Evolutionary conservation across 768 basidiomycete genomes (phyloP), one percentile per base, ranked within the genome.

Genomic region (Fistulinella prunicolor): DNA sequence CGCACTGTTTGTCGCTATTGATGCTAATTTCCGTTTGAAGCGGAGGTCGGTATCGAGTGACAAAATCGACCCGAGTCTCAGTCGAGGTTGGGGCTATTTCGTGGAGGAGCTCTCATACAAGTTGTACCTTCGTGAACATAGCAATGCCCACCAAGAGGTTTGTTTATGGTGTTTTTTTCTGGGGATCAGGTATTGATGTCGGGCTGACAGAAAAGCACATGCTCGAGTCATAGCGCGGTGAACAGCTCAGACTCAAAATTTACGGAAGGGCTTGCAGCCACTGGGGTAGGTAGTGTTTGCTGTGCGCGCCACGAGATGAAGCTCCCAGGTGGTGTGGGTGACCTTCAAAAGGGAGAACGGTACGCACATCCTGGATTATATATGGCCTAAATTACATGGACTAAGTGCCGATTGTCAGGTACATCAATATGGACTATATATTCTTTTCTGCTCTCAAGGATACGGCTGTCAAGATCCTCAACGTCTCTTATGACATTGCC

Each of bases 11-110:
- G 8, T 67, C 2, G 61, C 63, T 2, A 54, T 61, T 5, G 67
- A 70, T 37, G 60, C 66, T 4, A 63, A 62, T 50, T 68, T 70
- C 40, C 51, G 55, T 1, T 37, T 66, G 28, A 65, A 66, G 41
- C 45, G 47, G 2, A 56, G 51, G 38, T 34, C 30, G 3, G 53
- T 58, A 0, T 59, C 44, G 1, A 56, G 30, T 4, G 50, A 56
- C 14, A 12, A 6, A 1, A 17, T 38, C 0, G 62, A 67, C 41
- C 58, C 65, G 0, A 47, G 53, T 8, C 56, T 67, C 6, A 55
- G 53, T 5, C 23, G 45, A 0, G 63, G 67, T 7, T 54, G 39
- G 46, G 47, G 50, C 1, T 66, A 64, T 26, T 61, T 66, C 29
- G 56, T 67, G 3, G 59, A 66, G 19, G 50, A 56, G 6, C 14